A percentile compares a stretch with the other conserved stretches of the same genome.
Evolutionary conservation across 2,329 filamentous ascomycete genomes (phyloP).

Genomic region (Trichophyton benhamiae): DNA sequence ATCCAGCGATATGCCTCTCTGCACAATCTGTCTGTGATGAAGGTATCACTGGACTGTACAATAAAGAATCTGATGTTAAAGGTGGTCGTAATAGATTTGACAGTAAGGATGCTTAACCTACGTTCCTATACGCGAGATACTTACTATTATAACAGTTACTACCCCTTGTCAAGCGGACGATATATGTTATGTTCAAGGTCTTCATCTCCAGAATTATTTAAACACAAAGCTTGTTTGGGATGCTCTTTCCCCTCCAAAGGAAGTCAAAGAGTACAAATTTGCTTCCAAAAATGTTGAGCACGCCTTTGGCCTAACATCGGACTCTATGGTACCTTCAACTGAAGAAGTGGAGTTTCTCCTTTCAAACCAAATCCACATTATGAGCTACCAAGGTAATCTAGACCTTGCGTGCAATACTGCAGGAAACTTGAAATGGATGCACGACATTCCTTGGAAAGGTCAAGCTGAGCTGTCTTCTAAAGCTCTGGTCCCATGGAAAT

Average conservation of each 20-base stretch:
- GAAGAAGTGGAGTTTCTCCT: constrained; percentile 25
- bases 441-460: constrained; percentile 15
- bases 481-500: constrained; percentile 13
- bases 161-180: neutral
- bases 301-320: neutral
- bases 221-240: constrained; percentile 23
- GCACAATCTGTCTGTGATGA: constrained; percentile 28
- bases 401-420: constrained; percentile 33
- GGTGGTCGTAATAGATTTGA: constrained; percentile 36
- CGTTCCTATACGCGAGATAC: neutral
- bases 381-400: constrained; percentile 32
- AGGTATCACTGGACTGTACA: constrained; percentile 30
- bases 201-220: constrained; percentile 22
- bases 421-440: constrained; percentile 21
- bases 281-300: neutral
- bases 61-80: constrained; percentile 26
- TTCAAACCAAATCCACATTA: constrained; percentile 26
- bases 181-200: constrained; percentile 16
- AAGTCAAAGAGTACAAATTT: constrained; percentile 23
- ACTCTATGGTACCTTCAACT: neutral
- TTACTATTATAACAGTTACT: neutral
- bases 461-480: constrained; percentile 14
- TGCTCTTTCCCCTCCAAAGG: constrained; percentile 23
- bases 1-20: constrained; percentile 31
- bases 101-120: constrained; percentile 14